Base-by-base conservation (phyloP, 768 basidiomycete species). In the Hygrophorus russula region DNA sequence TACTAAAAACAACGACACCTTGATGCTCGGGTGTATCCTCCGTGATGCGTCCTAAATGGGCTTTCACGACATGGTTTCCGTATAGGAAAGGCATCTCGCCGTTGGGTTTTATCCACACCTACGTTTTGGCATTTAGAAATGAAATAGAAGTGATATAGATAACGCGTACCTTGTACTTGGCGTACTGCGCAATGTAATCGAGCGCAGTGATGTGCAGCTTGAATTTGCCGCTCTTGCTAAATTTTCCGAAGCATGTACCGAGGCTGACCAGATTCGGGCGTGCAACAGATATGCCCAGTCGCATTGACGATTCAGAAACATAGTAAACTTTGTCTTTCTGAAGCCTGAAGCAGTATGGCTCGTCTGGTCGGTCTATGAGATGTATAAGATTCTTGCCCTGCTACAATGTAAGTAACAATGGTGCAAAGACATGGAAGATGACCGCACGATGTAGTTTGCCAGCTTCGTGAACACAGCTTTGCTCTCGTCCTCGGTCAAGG, bases 81-180 rank as follows among this genome's bases (percentile, higher is more conserved):
- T 99, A 99, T 30, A 99, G 67, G 73, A 94, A 99, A 1, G 96
- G 96, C 83, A 99, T 94, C 65, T 99, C 96, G 56, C 96, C 96
- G 51, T 98, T 94, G 18, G 93, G 83, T 62, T 99, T 99, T 59
- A 99, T 91, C 96, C 96, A 99, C 13, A 98, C 77, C 94, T 97
- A 47, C 3, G 27, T 17, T 33, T 47, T 10, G 29, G 44, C 14
- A 20, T 18, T 27, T 32, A 9, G 27, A 19, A 46, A 18, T 13
- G n/a, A 18, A 11, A 20, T 30, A 36, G 24, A 32, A 28, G 4
- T 14, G 20, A 8, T n/a, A 36, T 24, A 30, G 39, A 44, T 8
- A 36, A 24, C 9, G 45, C 66, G 42, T 48, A 91, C 96, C 76
- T 99, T 99, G 71, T 91, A 89, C 64, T 94, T 98, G 14, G 96